phyloP scores from a whole-genome alignment of 345 rosid species.

The Kernera saxatilis region DNA sequence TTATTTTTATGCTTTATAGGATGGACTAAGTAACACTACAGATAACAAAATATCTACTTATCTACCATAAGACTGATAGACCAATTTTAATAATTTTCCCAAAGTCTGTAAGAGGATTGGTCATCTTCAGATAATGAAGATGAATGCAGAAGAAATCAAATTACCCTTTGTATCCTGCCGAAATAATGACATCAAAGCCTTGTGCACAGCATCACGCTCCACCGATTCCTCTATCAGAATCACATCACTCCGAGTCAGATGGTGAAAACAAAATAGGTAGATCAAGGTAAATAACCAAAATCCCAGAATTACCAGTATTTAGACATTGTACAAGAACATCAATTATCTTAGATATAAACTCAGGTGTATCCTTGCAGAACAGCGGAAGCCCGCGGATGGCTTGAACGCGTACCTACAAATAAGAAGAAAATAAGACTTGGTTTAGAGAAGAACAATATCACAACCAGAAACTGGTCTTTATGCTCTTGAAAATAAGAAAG shows the following conservation, averaged over 20 bases:
- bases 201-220: constrained; percentile 91
- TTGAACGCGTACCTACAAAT: constrained; percentile 64
- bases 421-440: neutral
- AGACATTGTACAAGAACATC: constrained; percentile 64
- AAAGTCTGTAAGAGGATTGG: neutral
- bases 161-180: constrained; percentile 92
- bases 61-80: neutral
- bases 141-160: constrained; percentile 4
- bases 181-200: constrained; percentile 82
- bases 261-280: neutral
- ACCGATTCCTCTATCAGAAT: constrained; percentile 26
- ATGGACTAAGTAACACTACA: neutral
- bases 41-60: neutral
- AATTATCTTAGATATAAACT: constrained; percentile 55
- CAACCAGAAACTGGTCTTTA: neutral
- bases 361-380: constrained; percentile 76
- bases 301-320: constrained; percentile 41
- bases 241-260: neutral
- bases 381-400: constrained; percentile 82
- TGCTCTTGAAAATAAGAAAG: neutral
- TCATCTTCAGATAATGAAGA: neutral
- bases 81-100: neutral
- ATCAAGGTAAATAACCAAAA: neutral
- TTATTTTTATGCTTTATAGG: neutral
- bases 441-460: neutral